Evolutionary conservation across 1,284 basidiomycete species (phyloP), one percentile per base, ranked within the genome.

Genomic region (Moesziomyces aphidis): DNA sequence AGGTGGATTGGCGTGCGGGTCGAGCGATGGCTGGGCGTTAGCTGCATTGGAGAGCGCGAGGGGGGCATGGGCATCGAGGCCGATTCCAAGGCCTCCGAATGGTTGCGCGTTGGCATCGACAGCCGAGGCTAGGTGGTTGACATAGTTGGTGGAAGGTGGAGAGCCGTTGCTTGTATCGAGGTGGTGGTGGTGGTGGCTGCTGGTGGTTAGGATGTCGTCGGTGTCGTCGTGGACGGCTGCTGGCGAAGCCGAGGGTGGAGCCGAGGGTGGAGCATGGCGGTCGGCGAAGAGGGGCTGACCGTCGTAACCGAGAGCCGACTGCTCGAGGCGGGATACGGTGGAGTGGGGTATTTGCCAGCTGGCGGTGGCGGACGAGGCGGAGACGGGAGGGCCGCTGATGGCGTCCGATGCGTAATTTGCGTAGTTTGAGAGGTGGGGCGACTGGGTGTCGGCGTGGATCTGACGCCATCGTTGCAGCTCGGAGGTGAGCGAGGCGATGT

Each of bases 401-500:
- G 39, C 17, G 19, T 42, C 39, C 5, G 39, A 42, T 4, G 39
- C 3, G 51, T 42, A 56, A 31, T 52, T 57, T 4, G 39, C 3
- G 51, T 42, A 56, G 39, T 52, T 57, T 3, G 55, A 47, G 51
- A 48, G 51, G 7, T 52, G 46, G 13, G 61, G 54, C 15, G 72
- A 67, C 23, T 56, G 66, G 13, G 63, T 47, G 39, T 60, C 51
- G 8, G 55, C 39, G 2, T 74, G 59, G 17, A 67, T 42, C 4
- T 60, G 52, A n/a, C 50, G 52, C 55, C 61, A 73, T 86, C 68
- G 87, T 85, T 91, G 90, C 53, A 93, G 90, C 70, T 88, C 88
- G 82, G 86, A 86, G 31, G 86, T 87, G 55, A 94, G 89, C 13
- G 87, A 84, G n/a, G 88, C 88, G 46, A 95, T 93, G 85, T 90